Percentiles rank a stretch among this genome's conserved stretches.
Evolutionary conservation across 1,139 yeast species (phyloP).

Genomic region (Blastobotrys indianensis): DNA sequence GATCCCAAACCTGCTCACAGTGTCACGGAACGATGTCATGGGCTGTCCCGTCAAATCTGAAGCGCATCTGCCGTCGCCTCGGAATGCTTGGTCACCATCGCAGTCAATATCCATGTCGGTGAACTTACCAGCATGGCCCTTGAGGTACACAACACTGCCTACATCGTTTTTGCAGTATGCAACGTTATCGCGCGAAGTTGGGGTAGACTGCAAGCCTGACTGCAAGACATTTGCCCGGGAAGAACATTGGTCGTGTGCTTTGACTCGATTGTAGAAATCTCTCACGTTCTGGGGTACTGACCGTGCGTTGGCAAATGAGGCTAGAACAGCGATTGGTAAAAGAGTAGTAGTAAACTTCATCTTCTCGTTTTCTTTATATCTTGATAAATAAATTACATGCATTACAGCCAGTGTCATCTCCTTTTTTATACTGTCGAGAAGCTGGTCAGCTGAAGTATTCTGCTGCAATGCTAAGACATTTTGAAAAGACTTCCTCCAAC

Average conservation of each 20-base stretch:
- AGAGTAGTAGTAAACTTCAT: too few species aligned
- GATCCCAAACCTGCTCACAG: conserved; percentile 4
- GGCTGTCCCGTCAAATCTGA: not conserved
- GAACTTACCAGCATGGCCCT: conserved; percentile 2
- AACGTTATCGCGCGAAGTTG: not conserved
- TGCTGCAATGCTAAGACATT: too few species aligned
- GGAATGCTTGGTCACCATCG: conserved; percentile 7
- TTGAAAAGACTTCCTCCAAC: too few species aligned
- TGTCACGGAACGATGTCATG: conserved; percentile 3
- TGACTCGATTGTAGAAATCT: conserved; percentile 4
- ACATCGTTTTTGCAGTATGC: not conserved
- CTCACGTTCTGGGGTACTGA: conserved; percentile 1
- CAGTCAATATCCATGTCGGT: conserved; percentile 14
- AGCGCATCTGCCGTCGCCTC: conserved; percentile 6
- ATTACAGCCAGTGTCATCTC: too few species aligned
- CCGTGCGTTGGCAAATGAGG: not conserved
- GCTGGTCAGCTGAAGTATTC: too few species aligned
- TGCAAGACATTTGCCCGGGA: not conserved
- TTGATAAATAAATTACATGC: too few species aligned
- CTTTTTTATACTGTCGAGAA: too few species aligned
- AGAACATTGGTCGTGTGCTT: conserved; percentile 1
- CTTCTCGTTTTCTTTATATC: too few species aligned
- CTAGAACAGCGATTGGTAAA: not conserved
- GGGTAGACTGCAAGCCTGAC: not conserved
- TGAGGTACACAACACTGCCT: not conserved